A percentile compares a stretch with the other conserved stretches of the same genome.
Conservation (phyloP, 2,329 filamentous ascomycete genomes). For the Colletotrichum trifolii region DNA sequence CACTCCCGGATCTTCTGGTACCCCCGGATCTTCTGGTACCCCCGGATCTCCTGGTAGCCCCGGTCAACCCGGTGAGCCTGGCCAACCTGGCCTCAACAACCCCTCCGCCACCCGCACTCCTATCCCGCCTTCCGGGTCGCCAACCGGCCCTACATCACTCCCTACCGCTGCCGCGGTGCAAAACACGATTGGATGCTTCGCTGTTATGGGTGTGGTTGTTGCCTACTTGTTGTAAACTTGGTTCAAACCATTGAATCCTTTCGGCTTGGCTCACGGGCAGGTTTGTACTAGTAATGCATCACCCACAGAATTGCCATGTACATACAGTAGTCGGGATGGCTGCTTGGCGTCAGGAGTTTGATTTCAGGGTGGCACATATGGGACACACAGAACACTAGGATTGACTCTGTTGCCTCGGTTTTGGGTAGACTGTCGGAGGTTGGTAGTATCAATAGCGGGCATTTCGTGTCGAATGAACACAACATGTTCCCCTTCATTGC, state of each 20-base stretch:
- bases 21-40: slow-evolving; percentile 9
- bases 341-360: background rate
- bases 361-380: background rate
- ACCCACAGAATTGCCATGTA: background rate
- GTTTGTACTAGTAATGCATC: background rate
- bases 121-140: slow-evolving; percentile 28
- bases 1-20: background rate
- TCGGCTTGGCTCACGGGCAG: no score
- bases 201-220: slow-evolving; percentile 51
- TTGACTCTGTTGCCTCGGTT: no score
- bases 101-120: slow-evolving; percentile 27
- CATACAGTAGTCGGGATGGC: background rate
- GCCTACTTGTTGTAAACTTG: slow-evolving; percentile 54
- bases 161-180: slow-evolving; percentile 43
- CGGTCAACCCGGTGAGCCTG: slow-evolving; percentile 31
- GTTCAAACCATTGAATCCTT: no score
- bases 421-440: no score
- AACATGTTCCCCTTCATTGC: no score
- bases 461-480: no score
- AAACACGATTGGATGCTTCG: slow-evolving; percentile 49
- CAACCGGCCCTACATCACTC: slow-evolving; percentile 35
- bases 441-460: no score
- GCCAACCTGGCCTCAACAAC: background rate
- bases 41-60: slow-evolving; percentile 21
- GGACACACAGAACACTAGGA: no score